These are phyloP conservation scores for Wickerhamiella brachini DNA, from an alignment of 805 yeast genomes.

Conservation along the genomic window DNA sequence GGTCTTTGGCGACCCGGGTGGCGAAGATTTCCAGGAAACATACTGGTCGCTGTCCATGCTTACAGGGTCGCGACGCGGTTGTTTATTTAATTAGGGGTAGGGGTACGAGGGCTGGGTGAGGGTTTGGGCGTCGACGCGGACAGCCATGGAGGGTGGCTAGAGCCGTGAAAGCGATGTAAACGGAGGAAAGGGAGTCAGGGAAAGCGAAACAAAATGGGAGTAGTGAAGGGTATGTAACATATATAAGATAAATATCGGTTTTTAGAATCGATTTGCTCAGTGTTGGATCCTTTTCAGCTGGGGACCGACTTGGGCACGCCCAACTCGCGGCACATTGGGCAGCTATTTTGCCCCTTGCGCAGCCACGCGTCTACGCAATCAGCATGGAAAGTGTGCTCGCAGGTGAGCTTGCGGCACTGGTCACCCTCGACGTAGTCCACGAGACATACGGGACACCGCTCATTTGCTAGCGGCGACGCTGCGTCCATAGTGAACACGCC, in stretches of 20 bases:
- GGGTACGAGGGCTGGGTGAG: no score
- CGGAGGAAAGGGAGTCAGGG: neutral
- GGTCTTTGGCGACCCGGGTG: neutral
- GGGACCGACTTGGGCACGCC: slow-evolving; percentile 23
- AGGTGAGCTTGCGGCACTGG: slow-evolving; percentile 32
- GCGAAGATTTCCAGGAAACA: slow-evolving; percentile 4
- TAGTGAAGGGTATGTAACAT: slow-evolving; percentile 3
- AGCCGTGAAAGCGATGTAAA: no score
- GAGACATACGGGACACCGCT: slow-evolving; percentile 33
- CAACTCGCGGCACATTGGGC: slow-evolving; percentile 42
- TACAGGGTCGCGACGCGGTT: slow-evolving; percentile 4
- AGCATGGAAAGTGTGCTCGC: slow-evolving; percentile 41
- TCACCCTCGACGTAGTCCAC: slow-evolving; percentile 36
- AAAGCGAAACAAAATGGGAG: slow-evolving; percentile 2
- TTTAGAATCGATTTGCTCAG: no score
- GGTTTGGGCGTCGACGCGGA: neutral
- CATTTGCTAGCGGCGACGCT: slow-evolving; percentile 10
- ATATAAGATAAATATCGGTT: neutral
- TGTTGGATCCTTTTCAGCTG: no score
- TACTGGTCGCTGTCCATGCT: neutral
- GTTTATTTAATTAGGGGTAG: slow-evolving; percentile 1
- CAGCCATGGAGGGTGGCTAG: no score
- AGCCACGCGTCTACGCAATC: slow-evolving; percentile 50
- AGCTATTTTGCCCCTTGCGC: slow-evolving; percentile 36
- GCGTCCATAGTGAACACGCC: slow-evolving; percentile 22